Percentiles rank a stretch among this genome's conserved stretches.
Evolutionary conservation across 2,329 filamentous ascomycete genomes (phyloP).

Genomic region (Aspergillus sp.): DNA sequence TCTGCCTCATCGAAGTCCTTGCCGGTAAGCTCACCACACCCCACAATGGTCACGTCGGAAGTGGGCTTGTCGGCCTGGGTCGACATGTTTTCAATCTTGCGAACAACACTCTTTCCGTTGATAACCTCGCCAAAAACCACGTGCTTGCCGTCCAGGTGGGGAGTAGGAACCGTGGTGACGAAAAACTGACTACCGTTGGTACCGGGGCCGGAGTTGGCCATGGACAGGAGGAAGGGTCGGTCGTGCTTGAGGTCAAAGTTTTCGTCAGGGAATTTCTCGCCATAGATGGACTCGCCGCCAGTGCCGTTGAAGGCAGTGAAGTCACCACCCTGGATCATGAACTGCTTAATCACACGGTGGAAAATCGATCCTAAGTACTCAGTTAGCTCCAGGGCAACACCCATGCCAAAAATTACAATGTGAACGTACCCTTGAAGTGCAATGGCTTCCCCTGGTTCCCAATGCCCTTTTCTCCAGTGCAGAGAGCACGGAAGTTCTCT

Average conservation of each 20-base stretch:
- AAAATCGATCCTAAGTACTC: slow-evolving; percentile 63
- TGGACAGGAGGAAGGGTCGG: slow-evolving; percentile 86
- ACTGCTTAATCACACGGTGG: slow-evolving; percentile 96
- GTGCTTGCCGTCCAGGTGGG: slow-evolving; percentile 92
- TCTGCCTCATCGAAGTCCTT: slow-evolving; percentile 63
- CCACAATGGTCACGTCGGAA: slow-evolving; percentile 67
- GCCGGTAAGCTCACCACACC: slow-evolving; percentile 81
- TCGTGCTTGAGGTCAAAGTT: slow-evolving; percentile 91
- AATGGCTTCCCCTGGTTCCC: slow-evolving; percentile 79
- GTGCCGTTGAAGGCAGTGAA: slow-evolving; percentile 94
- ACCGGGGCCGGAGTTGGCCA: slow-evolving; percentile 94
- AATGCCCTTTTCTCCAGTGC: slow-evolving; percentile 87
- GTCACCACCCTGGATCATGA: slow-evolving; percentile 98
- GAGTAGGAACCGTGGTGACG: slow-evolving; percentile 90
- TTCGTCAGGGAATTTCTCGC: slow-evolving; percentile 95
- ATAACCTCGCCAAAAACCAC: slow-evolving; percentile 96
- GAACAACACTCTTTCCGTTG: slow-evolving; percentile 83
- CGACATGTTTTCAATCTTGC: slow-evolving; percentile 79
- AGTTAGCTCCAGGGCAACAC: slow-evolving; percentile 1
- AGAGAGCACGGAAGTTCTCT: slow-evolving; percentile 92
- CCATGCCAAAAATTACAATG: not conserved
- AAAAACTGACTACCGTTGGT: slow-evolving; percentile 99
- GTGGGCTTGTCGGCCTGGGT: slow-evolving; percentile 75
- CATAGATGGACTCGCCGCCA: slow-evolving; percentile 95
- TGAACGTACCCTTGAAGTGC: slow-evolving; percentile 68